phyloP scores from a whole-genome alignment of 1,284 basidiomycete species.

The Phenoliferia sp. region DNA sequence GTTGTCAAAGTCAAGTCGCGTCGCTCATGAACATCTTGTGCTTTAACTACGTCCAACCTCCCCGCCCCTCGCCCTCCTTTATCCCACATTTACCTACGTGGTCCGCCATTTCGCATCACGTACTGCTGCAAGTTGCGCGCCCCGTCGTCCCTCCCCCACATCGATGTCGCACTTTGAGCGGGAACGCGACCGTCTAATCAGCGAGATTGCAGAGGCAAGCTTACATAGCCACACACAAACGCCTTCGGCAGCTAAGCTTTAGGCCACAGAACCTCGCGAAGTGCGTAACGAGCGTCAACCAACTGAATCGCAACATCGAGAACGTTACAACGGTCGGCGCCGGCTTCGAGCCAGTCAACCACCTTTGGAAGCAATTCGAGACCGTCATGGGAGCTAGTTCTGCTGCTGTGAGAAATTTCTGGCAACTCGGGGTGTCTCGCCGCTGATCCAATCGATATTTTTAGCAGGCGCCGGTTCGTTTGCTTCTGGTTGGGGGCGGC shows the following conservation, averaged over 20 bases:
- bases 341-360: constrained; percentile 23
- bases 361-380: constrained; percentile 26
- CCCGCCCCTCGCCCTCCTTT: not conserved
- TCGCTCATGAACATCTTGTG: not conserved
- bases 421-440: not conserved
- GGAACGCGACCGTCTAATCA: constrained; percentile 25
- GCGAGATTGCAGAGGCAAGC: constrained; percentile 30
- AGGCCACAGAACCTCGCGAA: constrained; percentile 23
- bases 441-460: too few relatives aligned
- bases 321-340: constrained; percentile 19
- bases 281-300: constrained; percentile 21
- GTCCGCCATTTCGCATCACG: not conserved
- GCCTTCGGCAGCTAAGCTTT: not conserved
- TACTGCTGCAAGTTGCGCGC: too few relatives aligned
- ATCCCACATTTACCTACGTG: not conserved
- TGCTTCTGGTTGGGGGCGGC: too few relatives aligned
- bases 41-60: not conserved
- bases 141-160: not conserved
- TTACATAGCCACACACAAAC: not conserved
- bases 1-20: not conserved
- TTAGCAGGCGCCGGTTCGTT: not conserved
- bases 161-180: constrained; percentile 17
- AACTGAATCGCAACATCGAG: constrained; percentile 33
- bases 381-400: constrained; percentile 17
- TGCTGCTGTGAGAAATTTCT: not conserved